Evolutionary conservation across 2,329 filamentous ascomycete genomes (phyloP).

Genomic region (Clarireedia monteithiana): DNA sequence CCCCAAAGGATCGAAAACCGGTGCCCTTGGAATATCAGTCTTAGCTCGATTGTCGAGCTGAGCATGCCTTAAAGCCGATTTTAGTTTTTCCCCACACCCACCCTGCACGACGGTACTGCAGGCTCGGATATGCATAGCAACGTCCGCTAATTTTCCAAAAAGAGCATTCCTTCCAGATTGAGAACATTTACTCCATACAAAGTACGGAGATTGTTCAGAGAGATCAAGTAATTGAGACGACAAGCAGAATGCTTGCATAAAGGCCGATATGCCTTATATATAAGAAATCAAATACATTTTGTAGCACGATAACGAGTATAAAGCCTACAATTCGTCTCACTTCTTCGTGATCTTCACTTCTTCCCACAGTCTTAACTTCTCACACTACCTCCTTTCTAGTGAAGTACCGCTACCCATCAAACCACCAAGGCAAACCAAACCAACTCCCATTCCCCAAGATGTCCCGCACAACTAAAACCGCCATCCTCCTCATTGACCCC

Average conservation of each 20-base stretch:
- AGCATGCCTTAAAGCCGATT: background rate
- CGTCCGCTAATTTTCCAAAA: background rate
- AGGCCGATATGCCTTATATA: background rate
- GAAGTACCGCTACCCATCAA: too few relatives aligned
- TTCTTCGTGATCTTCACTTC: background rate
- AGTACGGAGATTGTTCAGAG: background rate
- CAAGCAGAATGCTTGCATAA: background rate
- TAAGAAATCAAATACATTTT: background rate
- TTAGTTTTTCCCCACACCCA: background rate
- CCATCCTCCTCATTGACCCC: conserved; percentile 23
- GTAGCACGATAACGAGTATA: background rate
- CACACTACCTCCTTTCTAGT: background rate
- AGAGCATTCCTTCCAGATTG: background rate
- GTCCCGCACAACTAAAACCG: conserved; percentile 10
- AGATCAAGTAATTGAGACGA: background rate
- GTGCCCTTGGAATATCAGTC: too few relatives aligned
- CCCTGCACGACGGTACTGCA: background rate
- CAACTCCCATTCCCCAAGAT: background rate
- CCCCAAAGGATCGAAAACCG: too few relatives aligned
- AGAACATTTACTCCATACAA: background rate
- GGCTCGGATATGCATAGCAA: background rate
- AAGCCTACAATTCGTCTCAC: background rate
- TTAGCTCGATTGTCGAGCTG: too few relatives aligned
- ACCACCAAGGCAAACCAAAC: background rate
- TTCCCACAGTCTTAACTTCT: background rate